phyloP scores from a whole-genome alignment of 225 moss, liverwort and hornwort genomes.

The Marchantia polymorpha region DNA sequence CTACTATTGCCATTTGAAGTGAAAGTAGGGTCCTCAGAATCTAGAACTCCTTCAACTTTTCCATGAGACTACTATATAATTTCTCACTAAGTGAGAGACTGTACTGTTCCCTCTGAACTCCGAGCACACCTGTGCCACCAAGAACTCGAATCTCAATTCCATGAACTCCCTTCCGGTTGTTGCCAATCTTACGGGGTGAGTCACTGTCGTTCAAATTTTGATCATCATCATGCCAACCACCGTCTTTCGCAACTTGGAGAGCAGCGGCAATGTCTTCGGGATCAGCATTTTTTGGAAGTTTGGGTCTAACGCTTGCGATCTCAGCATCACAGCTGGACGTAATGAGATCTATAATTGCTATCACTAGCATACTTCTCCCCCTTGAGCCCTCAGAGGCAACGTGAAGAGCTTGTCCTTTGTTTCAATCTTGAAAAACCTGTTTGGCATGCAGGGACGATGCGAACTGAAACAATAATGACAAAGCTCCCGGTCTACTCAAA shows the following conservation, averaged over 20 bases:
- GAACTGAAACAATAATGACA: conserved; percentile 90
- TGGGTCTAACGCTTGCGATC: conserved; percentile 59
- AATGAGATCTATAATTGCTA: conserved; percentile 94
- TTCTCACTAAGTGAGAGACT: conserved; percentile 9
- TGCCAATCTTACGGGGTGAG: conserved; percentile 51
- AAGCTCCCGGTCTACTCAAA: conserved; percentile 89
- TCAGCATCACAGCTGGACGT: conserved; percentile 80
- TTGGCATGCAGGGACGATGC: conserved; percentile 70
- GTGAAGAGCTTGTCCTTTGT: not conserved
- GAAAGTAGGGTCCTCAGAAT: conserved; percentile 6
- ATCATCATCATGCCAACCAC: conserved; percentile 70
- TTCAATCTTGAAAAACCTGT: conserved; percentile 28
- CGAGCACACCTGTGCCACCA: conserved; percentile 77
- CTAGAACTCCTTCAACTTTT: conserved; percentile 13
- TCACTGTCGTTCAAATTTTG: conserved; percentile 42
- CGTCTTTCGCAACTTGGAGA: conserved; percentile 72
- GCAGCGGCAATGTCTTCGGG: conserved; percentile 85
- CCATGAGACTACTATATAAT: conserved; percentile 7
- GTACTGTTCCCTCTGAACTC: conserved; percentile 53
- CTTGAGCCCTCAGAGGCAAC: conserved; percentile 36
- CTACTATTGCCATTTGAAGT: conserved; percentile 8
- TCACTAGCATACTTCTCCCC: conserved; percentile 93
- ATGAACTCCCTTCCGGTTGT: conserved; percentile 63
- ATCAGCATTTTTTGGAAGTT: conserved; percentile 90
- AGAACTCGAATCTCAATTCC: conserved; percentile 73